A percentile compares a stretch with the other conserved stretches of the same genome.
phyloP scores from a whole-genome alignment of 2,329 filamentous ascomycete species.

The Colletotrichum aenigma region DNA sequence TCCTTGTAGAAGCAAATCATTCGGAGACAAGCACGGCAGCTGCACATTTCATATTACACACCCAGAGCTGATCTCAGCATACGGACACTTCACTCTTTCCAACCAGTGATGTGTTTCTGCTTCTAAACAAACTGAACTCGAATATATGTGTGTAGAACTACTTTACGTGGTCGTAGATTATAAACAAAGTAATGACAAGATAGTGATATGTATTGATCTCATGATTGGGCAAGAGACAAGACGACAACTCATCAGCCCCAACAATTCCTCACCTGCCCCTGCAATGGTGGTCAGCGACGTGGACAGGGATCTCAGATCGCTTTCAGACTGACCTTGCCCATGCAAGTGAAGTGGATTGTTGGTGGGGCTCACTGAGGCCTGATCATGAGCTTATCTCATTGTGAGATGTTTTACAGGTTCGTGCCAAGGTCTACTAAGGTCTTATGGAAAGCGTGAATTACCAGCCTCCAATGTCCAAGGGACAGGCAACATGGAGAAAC shows the following conservation, averaged over 20 bases:
- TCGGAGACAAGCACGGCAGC: background rate
- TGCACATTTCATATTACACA: background rate
- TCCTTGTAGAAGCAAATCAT: background rate
- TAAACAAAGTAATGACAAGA: no score
- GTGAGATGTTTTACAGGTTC: background rate
- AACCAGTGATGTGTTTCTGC: background rate
- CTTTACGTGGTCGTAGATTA: no score
- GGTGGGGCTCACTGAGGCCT: background rate
- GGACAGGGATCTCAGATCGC: no score
- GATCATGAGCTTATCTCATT: background rate
- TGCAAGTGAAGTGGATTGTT: background rate
- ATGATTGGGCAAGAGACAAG: no score
- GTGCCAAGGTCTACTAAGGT: background rate
- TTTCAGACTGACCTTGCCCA: background rate
- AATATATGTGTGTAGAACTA: no score
- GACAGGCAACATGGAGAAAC: background rate
- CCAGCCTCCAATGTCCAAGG: rapidly evolving
- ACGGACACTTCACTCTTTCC: rapidly evolving
- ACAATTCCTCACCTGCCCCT: no score
- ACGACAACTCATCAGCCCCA: no score
- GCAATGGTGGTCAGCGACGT: no score
- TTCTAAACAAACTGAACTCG: no score
- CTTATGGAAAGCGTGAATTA: background rate
- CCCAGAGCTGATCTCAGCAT: background rate
- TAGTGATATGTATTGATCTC: no score